These are phyloP conservation scores for Solanum dulcamara DNA, from an alignment of 257 asterid genomes.

Conservation along the genomic window DNA sequence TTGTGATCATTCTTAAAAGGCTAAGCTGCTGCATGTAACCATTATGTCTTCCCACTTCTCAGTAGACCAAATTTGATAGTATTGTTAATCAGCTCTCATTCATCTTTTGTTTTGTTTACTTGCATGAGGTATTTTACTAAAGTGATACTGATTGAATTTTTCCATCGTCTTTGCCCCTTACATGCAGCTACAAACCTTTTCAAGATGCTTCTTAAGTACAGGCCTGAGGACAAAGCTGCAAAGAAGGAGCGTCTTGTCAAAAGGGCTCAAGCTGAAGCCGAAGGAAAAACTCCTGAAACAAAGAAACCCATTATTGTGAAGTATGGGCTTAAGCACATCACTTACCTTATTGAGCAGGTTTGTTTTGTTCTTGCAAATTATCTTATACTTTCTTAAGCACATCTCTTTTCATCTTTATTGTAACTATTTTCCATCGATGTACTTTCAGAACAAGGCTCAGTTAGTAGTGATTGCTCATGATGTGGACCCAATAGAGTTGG, in stretches of 20 bases:
- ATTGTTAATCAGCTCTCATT: background rate
- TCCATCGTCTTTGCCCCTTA: background rate
- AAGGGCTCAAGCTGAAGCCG: slow-evolving; percentile 39
- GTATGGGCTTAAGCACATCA: slow-evolving; percentile 34
- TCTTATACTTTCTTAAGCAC: background rate
- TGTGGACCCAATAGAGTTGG: slow-evolving; percentile 35
- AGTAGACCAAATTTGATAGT: background rate
- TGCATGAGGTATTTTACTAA: background rate
- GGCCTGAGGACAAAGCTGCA: slow-evolving; percentile 37
- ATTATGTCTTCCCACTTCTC: background rate
- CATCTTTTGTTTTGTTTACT: background rate
- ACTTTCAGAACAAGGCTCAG: slow-evolving; percentile 30
- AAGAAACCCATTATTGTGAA: slow-evolving; percentile 40
- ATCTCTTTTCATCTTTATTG: background rate
- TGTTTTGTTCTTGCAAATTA: background rate
- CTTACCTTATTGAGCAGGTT: slow-evolving; percentile 40
- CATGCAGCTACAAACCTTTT: slow-evolving; percentile 30
- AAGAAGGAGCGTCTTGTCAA: slow-evolving; percentile 32
- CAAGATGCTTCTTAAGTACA: slow-evolving; percentile 38
- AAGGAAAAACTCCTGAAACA: slow-evolving; percentile 27
- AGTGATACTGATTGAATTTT: background rate
- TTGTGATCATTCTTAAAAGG: background rate
- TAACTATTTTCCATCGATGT: background rate
- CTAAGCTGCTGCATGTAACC: background rate
- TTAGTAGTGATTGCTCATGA: slow-evolving; percentile 42